phyloP scores from a whole-genome alignment of 2,329 filamentous ascomycete genomes.

The Achaetomium macrosporum region DNA sequence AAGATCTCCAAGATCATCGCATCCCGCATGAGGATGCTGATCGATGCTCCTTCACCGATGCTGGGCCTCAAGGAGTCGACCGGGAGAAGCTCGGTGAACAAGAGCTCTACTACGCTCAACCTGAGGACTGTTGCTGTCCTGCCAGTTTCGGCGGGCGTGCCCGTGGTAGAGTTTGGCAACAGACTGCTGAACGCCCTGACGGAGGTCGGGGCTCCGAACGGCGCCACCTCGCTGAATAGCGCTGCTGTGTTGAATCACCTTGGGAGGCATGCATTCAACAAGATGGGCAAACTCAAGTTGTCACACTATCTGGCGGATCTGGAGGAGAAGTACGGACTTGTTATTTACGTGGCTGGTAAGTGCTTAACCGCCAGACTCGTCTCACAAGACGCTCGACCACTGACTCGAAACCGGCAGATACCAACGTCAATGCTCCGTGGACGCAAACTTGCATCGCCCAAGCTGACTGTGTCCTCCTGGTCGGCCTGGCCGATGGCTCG shows the following conservation, averaged over 20 bases:
- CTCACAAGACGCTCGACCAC: neutral
- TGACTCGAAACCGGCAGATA: conserved; percentile 52
- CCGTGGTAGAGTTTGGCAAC: conserved; percentile 91
- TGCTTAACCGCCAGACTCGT: conserved; percentile 6
- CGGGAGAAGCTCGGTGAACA: conserved; percentile 53
- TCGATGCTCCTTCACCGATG: conserved; percentile 67
- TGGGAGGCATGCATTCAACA: conserved; percentile 91
- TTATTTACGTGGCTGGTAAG: conserved; percentile 83
- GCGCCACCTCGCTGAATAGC: conserved; percentile 88
- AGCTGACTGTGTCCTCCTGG: conserved; percentile 90
- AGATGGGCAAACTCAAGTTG: conserved; percentile 93
- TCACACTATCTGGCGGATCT: conserved; percentile 94
- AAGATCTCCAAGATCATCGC: conserved; percentile 99
- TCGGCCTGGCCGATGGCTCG: conserved; percentile 85
- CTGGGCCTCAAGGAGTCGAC: conserved; percentile 58
- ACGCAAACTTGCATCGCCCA: conserved; percentile 97
- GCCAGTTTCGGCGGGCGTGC: conserved; percentile 84
- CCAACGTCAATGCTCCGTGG: conserved; percentile 95
- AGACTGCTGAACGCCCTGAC: conserved; percentile 79
- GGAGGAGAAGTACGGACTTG: conserved; percentile 93
- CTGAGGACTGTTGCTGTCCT: conserved; percentile 87
- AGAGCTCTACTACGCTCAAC: conserved; percentile 81
- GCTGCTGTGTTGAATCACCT: conserved; percentile 90
- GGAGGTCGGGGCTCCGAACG: conserved; percentile 84
- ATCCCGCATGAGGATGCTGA: conserved; percentile 81